A percentile compares a stretch with the other conserved stretches of the same genome.
These are phyloP conservation scores for Excoecaria cochinchinensis DNA, from an alignment of 345 rosid genomes.

Conservation along the genomic window DNA sequence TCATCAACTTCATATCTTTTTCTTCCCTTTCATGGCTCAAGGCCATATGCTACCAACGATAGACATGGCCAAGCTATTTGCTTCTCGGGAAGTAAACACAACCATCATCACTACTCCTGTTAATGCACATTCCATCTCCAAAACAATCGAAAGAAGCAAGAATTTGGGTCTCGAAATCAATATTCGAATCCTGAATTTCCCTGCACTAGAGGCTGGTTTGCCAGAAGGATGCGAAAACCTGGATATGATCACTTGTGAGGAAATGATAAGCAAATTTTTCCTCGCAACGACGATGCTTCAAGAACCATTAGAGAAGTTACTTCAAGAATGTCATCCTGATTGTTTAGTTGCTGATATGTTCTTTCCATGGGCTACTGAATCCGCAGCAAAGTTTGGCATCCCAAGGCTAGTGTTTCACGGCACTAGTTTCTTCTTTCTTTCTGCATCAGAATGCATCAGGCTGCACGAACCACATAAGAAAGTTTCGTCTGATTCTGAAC, in stretches of 20 bases:
- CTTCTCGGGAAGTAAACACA: constrained; percentile 40
- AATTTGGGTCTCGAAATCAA: constrained; percentile 34
- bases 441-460: background rate
- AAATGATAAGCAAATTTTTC: constrained; percentile 1
- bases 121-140: constrained; percentile 29
- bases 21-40: constrained; percentile 57
- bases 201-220: constrained; percentile 39
- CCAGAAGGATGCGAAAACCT: constrained; percentile 17
- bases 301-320: constrained; percentile 28
- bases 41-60: constrained; percentile 54
- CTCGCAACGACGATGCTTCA: constrained; percentile 22
- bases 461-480: background rate
- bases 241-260: background rate
- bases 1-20: constrained; percentile 35
- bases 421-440: background rate
- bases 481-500: background rate
- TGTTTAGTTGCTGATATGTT: background rate
- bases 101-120: constrained; percentile 50
- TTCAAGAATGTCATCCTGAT: background rate
- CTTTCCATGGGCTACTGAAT: background rate
- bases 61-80: constrained; percentile 54
- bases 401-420: background rate
- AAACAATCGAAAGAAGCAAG: constrained; percentile 26
- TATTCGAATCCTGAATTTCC: constrained; percentile 36
- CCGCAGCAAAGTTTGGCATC: background rate